Conservation (phyloP, 176 grass and related monocot genomes). For the Zoysia japonica region DNA sequence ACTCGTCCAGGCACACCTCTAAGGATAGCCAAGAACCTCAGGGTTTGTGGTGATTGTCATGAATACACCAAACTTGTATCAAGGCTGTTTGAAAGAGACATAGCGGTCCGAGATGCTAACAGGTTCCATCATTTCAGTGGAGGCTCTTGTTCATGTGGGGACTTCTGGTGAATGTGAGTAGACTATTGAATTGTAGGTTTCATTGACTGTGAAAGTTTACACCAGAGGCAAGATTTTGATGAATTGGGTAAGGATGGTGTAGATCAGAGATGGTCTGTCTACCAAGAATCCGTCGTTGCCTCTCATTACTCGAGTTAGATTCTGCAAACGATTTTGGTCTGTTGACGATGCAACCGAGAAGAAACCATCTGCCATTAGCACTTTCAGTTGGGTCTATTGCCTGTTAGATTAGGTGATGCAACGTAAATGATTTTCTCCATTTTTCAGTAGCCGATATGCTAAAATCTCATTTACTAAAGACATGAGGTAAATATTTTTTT, state of each 20-base stretch:
- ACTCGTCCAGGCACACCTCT: conserved; percentile 41
- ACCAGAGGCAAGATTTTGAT: background rate
- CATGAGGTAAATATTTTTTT: background rate
- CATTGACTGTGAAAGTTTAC: background rate
- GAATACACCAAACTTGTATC: conserved; percentile 65
- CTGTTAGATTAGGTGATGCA: background rate
- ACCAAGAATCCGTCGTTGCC: background rate
- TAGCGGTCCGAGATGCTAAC: conserved; percentile 65
- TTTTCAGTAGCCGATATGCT: background rate
- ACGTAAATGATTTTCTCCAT: background rate
- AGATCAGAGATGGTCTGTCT: background rate
- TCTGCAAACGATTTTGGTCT: background rate
- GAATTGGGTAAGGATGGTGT: background rate
- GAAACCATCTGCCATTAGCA: background rate
- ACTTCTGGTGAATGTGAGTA: conserved; percentile 55
- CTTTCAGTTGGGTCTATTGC: background rate
- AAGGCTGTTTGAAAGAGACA: conserved; percentile 52
- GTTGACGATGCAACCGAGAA: background rate
- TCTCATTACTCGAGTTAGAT: background rate
- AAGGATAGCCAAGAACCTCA: conserved; percentile 68
- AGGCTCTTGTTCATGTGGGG: conserved; percentile 62
- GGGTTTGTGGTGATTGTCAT: conserved; percentile 62
- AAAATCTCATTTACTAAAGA: background rate
- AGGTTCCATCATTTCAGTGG: conserved; percentile 76
- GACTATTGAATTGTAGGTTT: background rate